Percentiles rank a stretch among this genome's conserved stretches.
phyloP scores from a whole-genome alignment of 495 filamentous ascomycete genomes.

The Cladorrhinum samala region DNA sequence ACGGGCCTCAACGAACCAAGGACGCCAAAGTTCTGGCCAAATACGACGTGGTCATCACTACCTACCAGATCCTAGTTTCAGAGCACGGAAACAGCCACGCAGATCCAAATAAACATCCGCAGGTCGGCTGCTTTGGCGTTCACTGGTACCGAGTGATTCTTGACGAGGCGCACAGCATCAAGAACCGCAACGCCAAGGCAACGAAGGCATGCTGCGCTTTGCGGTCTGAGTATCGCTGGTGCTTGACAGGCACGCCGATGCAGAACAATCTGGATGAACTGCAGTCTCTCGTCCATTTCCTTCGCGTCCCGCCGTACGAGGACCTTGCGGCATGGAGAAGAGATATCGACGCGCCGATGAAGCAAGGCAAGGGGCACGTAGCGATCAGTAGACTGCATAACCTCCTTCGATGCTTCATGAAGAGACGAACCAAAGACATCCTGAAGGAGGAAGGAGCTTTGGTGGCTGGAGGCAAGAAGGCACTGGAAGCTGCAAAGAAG shows the following conservation, averaged over 20 bases:
- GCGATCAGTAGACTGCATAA: constrained; percentile 83
- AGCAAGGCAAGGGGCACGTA: constrained; percentile 74
- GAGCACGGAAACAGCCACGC: constrained; percentile 64
- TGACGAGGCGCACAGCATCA: constrained; percentile 96
- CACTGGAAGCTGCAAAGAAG: constrained; percentile 35
- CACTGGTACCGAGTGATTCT: constrained; percentile 94
- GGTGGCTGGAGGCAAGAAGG: constrained; percentile 59
- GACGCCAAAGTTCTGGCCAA: constrained; percentile 62
- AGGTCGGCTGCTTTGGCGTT: constrained; percentile 80
- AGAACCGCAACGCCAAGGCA: constrained; percentile 92
- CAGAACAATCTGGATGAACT: constrained; percentile 98
- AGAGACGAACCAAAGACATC: constrained; percentile 91
- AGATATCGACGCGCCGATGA: constrained; percentile 79
- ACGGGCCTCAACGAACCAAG: constrained; percentile 80
- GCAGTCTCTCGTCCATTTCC: constrained; percentile 85
- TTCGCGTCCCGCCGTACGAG: constrained; percentile 86
- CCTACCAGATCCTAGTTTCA: constrained; percentile 89
- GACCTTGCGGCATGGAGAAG: constrained; percentile 78
- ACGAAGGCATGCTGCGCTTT: constrained; percentile 82
- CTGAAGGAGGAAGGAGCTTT: constrained; percentile 75
- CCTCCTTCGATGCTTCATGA: constrained; percentile 89
- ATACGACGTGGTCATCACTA: constrained; percentile 96
- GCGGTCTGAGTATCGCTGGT: constrained; percentile 83
- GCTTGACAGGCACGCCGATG: constrained; percentile 90
- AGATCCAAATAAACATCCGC: constrained; percentile 44